Evolutionary conservation across 1,284 basidiomycete species (phyloP).

Genomic region (Porodaedalea pini): DNA sequence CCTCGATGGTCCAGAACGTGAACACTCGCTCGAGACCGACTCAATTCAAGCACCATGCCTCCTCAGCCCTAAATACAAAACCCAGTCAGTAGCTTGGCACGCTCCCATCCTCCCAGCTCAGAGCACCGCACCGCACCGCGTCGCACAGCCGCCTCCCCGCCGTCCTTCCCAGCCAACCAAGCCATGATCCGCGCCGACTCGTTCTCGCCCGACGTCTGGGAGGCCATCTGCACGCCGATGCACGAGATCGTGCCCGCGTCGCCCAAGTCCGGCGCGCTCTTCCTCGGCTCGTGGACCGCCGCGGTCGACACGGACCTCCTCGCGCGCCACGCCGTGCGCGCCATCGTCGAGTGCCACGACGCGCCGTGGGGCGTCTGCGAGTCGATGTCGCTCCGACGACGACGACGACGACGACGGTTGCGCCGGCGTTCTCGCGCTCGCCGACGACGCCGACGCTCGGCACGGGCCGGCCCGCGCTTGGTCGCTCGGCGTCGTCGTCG

Average conservation of each 20-base stretch:
- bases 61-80: too few species aligned
- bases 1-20: too few species aligned
- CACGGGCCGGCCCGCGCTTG: constrained; percentile 37
- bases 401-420: constrained; percentile 6
- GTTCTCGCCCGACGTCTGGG: constrained; percentile 65
- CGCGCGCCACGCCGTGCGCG: constrained; percentile 15
- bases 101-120: too few species aligned
- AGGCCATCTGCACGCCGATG: constrained; percentile 79
- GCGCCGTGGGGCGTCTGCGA: constrained; percentile 38
- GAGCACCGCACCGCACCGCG: neutral
- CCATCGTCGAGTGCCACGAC: constrained; percentile 16
- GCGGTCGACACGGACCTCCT: constrained; percentile 24
- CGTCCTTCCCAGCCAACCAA: neutral
- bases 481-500: constrained; percentile 53
- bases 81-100: too few species aligned
- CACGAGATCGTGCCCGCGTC: constrained; percentile 57
- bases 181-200: constrained; percentile 71
- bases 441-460: constrained; percentile 22
- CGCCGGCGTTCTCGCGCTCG: neutral
- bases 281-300: constrained; percentile 30
- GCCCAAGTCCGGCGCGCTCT: constrained; percentile 36
- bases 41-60: too few species aligned
- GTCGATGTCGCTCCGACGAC: neutral
- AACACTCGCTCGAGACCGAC: too few species aligned
- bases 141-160: neutral